phyloP scores from a whole-genome alignment of 257 asterid species.

The Eustoma russellianum region DNA sequence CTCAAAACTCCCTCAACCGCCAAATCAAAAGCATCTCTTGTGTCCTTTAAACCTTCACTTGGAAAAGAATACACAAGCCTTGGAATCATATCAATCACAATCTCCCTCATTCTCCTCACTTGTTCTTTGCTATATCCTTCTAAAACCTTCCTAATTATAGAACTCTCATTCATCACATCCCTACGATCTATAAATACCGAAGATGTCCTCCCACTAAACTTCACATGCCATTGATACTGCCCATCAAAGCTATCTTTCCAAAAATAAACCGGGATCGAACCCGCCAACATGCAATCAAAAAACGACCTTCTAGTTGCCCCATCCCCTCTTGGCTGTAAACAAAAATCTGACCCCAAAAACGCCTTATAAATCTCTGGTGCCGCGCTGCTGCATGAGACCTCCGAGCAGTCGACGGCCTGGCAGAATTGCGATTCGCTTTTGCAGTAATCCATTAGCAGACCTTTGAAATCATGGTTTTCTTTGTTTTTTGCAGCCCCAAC shows the following conservation, averaged over 20 bases:
- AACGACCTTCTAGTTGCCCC: slow-evolving; percentile 44
- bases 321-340: slow-evolving; percentile 70
- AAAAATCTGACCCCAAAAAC: slow-evolving; percentile 47
- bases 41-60: slow-evolving; percentile 24
- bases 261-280: slow-evolving; percentile 70
- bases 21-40: slow-evolving; percentile 68
- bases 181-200: slow-evolving; percentile 58
- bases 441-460: slow-evolving; percentile 28
- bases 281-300: slow-evolving; percentile 76
- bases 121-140: slow-evolving; percentile 41
- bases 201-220: slow-evolving; percentile 53
- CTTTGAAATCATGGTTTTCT: slow-evolving; percentile 39
- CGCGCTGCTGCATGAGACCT: slow-evolving; percentile 30
- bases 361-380: slow-evolving; percentile 26
- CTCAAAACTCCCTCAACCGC: slow-evolving; percentile 67
- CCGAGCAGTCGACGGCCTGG: slow-evolving; percentile 45
- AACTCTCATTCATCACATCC: slow-evolving; percentile 46
- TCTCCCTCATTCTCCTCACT: slow-evolving; percentile 54
- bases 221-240: slow-evolving; percentile 70
- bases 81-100: slow-evolving; percentile 55
- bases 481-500: slow-evolving; percentile 35
- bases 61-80: slow-evolving; percentile 49
- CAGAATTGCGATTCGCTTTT: slow-evolving; percentile 32
- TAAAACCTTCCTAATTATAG: slow-evolving; percentile 18
- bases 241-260: slow-evolving; percentile 41